Base-by-base conservation (phyloP, 2,329 filamentous ascomycete genomes). In the Calycina herbarum region DNA sequence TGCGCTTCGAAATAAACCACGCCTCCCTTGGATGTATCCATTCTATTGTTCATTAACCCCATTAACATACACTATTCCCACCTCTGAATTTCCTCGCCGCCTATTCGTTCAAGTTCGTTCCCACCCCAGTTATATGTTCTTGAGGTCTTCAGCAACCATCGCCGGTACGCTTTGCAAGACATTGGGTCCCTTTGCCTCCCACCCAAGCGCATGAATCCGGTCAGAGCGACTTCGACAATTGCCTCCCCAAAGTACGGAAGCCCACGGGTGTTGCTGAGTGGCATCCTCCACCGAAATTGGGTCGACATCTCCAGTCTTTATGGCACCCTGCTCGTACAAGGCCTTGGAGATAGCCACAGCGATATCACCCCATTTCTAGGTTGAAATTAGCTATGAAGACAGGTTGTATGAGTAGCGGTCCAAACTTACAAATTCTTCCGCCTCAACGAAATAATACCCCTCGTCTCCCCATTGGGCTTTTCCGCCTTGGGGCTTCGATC, bases 361-460 rank as follows among this genome's bases (percentile, higher is more conserved):
- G 15, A 85, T 65, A 6, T 86, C 81, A 3, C 81, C 82, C 85
- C 85, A 88, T 29, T 77, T 77, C 64, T 73, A 56, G 3, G 2
- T 8, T 35, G 15, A n/a, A 27, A 38, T 65, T 57, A 64, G 51
- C 27, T 8, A 10, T 33, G 17, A 60, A 4, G 1, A 10, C 31
- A 29, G 27, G 20, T 17, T 7, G 8, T 27, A 45, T 1, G 6
- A 33, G 40, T 20, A 20, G 17, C 7, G 17, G 4, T 48, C 29
- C n/a, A 38, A 24, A 64, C 62, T 62, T 40, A 64, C 64, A 56
- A 59, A 81, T 64, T 83, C 79, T 0, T 83, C 84, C 63, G 81
- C 82, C 72, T 86, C 85, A 3, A 80, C 78, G 57, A 88, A 82
- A 72, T 86, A 88, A 73, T 87, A 88, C 5, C 82, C 85, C 56